These are phyloP conservation scores for Mrakia hoshinonis DNA, from an alignment of 768 basidiomycete genomes.

Conservation along the genomic window DNA sequence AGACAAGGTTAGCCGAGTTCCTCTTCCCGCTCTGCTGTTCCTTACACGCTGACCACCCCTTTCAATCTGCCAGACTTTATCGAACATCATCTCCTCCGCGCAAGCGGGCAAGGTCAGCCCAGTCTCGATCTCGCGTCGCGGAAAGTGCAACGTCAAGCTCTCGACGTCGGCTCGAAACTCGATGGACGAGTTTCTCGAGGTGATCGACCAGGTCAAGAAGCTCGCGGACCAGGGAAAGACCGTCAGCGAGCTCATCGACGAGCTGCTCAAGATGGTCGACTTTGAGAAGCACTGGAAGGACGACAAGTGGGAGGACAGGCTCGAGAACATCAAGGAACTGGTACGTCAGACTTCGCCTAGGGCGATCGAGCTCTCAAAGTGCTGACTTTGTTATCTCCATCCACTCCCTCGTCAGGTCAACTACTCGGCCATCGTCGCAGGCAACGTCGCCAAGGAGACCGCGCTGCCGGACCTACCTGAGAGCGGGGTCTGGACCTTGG, in stretches of 20 bases:
- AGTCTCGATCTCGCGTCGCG: not conserved
- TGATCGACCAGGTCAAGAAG: not conserved
- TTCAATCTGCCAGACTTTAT: not conserved
- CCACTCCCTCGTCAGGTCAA: not conserved
- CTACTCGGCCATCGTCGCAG: not conserved
- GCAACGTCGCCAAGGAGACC: not conserved
- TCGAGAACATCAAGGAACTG: slow-evolving; percentile 81
- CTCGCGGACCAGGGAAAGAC: slow-evolving; percentile 47
- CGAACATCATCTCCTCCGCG: not conserved
- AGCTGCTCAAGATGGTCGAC: slow-evolving; percentile 51
- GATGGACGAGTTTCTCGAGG: not conserved
- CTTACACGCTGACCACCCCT: not conserved
- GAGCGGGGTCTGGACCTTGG: not conserved
- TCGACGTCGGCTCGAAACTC: not conserved
- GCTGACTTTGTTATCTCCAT: not conserved
- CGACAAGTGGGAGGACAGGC: slow-evolving; percentile 62
- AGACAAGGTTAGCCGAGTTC: slow-evolving; percentile 52
- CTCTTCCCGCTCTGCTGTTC: not conserved
- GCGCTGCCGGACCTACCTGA: not conserved
- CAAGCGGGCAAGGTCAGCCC: not conserved
- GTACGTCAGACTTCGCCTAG: slow-evolving; percentile 33
- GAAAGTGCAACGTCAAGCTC: slow-evolving; percentile 7
- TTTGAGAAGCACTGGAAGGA: slow-evolving; percentile 64
- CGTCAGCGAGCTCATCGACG: slow-evolving; percentile 57
- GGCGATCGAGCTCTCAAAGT: no score